These are phyloP conservation scores for Colletotrichum godetiae DNA, from an alignment of 2,329 filamentous ascomycete species.

Conservation along the genomic window DNA sequence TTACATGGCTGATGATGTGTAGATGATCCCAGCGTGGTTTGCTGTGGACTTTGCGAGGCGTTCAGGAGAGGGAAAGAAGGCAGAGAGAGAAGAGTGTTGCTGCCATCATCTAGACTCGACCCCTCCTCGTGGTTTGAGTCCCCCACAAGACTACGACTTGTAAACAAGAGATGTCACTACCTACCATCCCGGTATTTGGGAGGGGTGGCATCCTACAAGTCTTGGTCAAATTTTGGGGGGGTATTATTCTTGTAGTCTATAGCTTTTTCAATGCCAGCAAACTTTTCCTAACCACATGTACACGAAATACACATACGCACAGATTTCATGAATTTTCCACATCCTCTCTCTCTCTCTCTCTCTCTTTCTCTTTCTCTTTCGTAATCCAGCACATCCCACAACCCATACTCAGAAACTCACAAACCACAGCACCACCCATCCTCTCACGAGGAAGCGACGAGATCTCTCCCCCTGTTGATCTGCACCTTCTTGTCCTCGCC, in stretches of 20 bases:
- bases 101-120: not conserved
- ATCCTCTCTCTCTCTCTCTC: not conserved
- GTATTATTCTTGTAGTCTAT: constrained; percentile 37
- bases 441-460: constrained; percentile 52
- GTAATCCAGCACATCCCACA: not conserved
- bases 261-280: constrained; percentile 26
- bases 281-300: constrained; percentile 34
- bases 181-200: not conserved
- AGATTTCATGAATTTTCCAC: not conserved
- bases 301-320: not conserved
- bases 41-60: constrained; percentile 19
- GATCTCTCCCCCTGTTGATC: constrained; percentile 78
- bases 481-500: constrained; percentile 96
- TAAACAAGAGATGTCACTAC: not conserved
- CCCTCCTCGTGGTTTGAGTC: not conserved
- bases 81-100: not conserved
- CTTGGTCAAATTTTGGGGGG: constrained; percentile 19
- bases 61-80: not conserved
- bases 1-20: not conserved
- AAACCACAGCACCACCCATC: not conserved
- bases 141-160: not conserved
- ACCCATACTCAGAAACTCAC: not conserved
- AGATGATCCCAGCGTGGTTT: not conserved
- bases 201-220: not conserved
- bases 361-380: not conserved